phyloP scores from a whole-genome alignment of 352 stramenopile species.

The Aphanomyces euteiches region DNA sequence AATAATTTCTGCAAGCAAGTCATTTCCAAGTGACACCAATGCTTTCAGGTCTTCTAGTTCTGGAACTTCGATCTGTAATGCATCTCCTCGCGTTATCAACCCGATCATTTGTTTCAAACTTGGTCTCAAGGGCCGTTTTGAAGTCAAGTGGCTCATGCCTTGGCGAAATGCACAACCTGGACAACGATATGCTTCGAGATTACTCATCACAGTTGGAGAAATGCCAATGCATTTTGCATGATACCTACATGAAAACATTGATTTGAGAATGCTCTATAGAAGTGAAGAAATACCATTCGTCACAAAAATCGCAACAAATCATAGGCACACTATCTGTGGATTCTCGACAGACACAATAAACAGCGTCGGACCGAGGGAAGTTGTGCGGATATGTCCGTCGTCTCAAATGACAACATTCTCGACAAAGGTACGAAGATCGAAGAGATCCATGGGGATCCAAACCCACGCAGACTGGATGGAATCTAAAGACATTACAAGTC shows the following conservation, averaged over 20 bases:
- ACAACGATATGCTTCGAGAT: constrained; percentile 70
- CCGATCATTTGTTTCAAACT: constrained; percentile 48
- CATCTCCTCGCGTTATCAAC: constrained; percentile 55
- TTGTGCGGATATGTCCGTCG: constrained; percentile 20
- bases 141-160: constrained; percentile 67
- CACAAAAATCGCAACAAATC: constrained; percentile 85
- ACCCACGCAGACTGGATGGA: constrained; percentile 55
- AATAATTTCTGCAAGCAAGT: constrained; percentile 21
- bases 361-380: constrained; percentile 26
- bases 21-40: constrained; percentile 26
- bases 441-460: neutral
- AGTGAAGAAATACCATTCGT: constrained; percentile 59
- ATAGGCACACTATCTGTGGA: constrained; percentile 56
- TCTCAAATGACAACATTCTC: constrained; percentile 13
- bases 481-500: neutral
- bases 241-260: constrained; percentile 31
- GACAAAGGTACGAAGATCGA: constrained; percentile 9
- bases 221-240: constrained; percentile 69
- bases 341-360: constrained; percentile 73
- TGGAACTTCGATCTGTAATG: constrained; percentile 49
- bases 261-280: neutral
- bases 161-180: constrained; percentile 59
- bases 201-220: constrained; percentile 47
- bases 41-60: constrained; percentile 47
- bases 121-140: constrained; percentile 50